These are phyloP conservation scores for Chytriomyces sp. DNA, from an alignment of 192 early-diverging fungal species.

Conservation along the genomic window DNA sequence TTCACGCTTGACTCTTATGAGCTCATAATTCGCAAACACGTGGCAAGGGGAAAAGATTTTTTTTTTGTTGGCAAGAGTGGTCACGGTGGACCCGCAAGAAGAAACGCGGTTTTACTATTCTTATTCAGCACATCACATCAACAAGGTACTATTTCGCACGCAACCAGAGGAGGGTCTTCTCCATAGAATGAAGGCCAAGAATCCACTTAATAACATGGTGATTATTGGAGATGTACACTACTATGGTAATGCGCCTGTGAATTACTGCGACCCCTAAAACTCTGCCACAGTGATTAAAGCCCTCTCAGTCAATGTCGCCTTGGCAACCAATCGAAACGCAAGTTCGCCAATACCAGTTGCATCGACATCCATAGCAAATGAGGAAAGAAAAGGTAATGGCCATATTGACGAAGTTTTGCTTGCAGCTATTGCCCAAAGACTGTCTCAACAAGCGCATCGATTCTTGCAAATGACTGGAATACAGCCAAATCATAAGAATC, in stretches of 20 bases:
- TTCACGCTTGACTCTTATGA: conserved; percentile 72
- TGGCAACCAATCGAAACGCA: conserved; percentile 12
- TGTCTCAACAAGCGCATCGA: conserved; percentile 6
- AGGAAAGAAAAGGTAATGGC: not conserved
- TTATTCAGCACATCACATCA: conserved; percentile 73
- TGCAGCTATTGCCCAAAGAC: not conserved
- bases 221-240: conserved; percentile 74
- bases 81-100: conserved; percentile 64
- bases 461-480: conserved; percentile 19
- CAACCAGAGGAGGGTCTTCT: conserved; percentile 75
- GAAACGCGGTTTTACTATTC: conserved; percentile 58
- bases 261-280: not conserved
- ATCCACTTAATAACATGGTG: conserved; percentile 77
- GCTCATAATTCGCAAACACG: conserved; percentile 57
- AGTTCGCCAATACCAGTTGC: not conserved
- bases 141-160: conserved; percentile 74
- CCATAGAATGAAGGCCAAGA: conserved; percentile 75
- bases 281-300: conserved; percentile 10
- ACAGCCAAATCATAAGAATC: not conserved
- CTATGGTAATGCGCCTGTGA: conserved; percentile 31
- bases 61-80: conserved; percentile 70
- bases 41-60: conserved; percentile 64
- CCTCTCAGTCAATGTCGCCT: conserved; percentile 18
- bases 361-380: not conserved
- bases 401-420: not conserved